Percentiles rank a stretch among this genome's conserved stretches.
phyloP scores from a whole-genome alignment of 768 basidiomycete genomes.

The Boletus eberwhitei region DNA sequence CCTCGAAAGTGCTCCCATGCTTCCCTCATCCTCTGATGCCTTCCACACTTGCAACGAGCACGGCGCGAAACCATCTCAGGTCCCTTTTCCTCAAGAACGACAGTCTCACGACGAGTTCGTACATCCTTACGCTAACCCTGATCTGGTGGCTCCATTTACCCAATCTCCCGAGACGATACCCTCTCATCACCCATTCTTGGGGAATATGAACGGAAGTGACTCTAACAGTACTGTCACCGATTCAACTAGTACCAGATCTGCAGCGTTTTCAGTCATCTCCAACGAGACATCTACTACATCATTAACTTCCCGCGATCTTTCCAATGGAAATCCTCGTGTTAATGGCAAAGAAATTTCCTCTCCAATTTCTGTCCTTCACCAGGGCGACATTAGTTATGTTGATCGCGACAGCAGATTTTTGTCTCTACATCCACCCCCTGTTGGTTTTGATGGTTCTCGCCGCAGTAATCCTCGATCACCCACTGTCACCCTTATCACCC shows the following conservation, averaged over 20 bases:
- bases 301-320: conserved; percentile 17
- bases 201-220: conserved; percentile 43
- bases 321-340: conserved; percentile 24
- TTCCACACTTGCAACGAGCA: conserved; percentile 8
- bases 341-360: conserved; percentile 56
- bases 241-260: conserved; percentile 37
- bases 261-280: conserved; percentile 32
- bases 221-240: conserved; percentile 53
- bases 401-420: conserved; percentile 31
- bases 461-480: conserved; percentile 51
- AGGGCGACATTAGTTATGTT: conserved; percentile 25
- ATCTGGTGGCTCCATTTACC: conserved; percentile 45
- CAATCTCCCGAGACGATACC: conserved; percentile 29
- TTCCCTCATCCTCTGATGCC: conserved; percentile 12
- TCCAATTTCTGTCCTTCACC: conserved; percentile 43
- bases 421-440: conserved; percentile 31
- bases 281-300: conserved; percentile 34
- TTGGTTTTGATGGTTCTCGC: conserved; percentile 37
- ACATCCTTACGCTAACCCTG: conserved; percentile 83
- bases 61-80: conserved; percentile 16
- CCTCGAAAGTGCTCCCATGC: background rate
- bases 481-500: conserved; percentile 64
- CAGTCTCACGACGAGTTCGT: conserved; percentile 34
- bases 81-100: conserved; percentile 36
- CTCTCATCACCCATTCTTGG: conserved; percentile 28